phyloP scores from a whole-genome alignment of 2,329 filamentous ascomycete species.

The Colletotrichum limetticola region DNA sequence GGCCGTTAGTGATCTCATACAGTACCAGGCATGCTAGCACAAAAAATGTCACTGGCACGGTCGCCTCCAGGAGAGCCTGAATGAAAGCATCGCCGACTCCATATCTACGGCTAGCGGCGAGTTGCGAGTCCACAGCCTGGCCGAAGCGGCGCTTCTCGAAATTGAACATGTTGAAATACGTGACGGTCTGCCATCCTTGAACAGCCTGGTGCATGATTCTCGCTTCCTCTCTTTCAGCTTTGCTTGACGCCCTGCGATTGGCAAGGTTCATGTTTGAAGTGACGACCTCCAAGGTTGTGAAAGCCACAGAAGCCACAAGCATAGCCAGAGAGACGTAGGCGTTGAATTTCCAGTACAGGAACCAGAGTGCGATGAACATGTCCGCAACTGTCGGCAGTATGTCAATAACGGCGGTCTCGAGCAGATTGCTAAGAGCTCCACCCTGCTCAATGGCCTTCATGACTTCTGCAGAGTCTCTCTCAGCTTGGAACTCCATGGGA shows the following conservation, averaged over 20 bases:
- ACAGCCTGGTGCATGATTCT: slow-evolving; percentile 68
- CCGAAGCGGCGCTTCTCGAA: slow-evolving; percentile 43
- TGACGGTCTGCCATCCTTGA: slow-evolving; percentile 69
- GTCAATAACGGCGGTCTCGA: slow-evolving; percentile 69
- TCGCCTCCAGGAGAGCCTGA: slow-evolving; percentile 49
- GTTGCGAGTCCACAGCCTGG: slow-evolving; percentile 39
- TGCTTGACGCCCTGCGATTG: slow-evolving; percentile 48
- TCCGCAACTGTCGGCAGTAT: slow-evolving; percentile 72
- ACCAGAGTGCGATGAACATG: slow-evolving; percentile 68
- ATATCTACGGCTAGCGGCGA: slow-evolving; percentile 38
- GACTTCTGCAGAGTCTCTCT: slow-evolving; percentile 72
- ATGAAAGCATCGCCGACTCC: slow-evolving; percentile 38
- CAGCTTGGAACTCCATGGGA: slow-evolving; percentile 76
- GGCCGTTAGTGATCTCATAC: slow-evolving; percentile 60
- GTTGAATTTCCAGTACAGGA: slow-evolving; percentile 71
- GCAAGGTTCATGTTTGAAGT: slow-evolving; percentile 51
- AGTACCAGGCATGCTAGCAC: slow-evolving; percentile 53
- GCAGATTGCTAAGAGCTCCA: slow-evolving; percentile 65
- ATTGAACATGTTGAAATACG: slow-evolving; percentile 51
- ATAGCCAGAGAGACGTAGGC: slow-evolving; percentile 61
- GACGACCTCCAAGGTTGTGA: slow-evolving; percentile 41
- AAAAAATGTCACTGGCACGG: slow-evolving; percentile 54
- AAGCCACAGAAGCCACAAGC: slow-evolving; percentile 38
- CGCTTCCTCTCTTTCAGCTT: slow-evolving; percentile 58
- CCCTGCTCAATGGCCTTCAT: slow-evolving; percentile 74